These are phyloP conservation scores for Russula griseocarnosa DNA, from an alignment of 768 basidiomycete species.

Conservation along the genomic window DNA sequence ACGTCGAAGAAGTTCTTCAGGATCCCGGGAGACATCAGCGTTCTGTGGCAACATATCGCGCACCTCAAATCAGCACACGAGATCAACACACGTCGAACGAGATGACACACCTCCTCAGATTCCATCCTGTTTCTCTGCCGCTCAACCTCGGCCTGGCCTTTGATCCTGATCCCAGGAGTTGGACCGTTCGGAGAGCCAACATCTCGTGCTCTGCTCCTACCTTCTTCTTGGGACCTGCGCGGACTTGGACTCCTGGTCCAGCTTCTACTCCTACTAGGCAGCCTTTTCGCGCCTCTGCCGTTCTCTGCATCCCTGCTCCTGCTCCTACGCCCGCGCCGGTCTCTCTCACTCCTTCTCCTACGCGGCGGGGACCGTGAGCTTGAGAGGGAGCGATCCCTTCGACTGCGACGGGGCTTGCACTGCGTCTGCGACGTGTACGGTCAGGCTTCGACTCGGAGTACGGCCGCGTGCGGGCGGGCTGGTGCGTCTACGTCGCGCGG, in stretches of 20 bases:
- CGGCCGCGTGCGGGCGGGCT: constrained; percentile 30
- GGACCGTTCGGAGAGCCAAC: constrained; percentile 33
- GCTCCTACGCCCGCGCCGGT: constrained; percentile 18
- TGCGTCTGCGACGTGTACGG: constrained; percentile 43
- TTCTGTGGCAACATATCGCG: not conserved
- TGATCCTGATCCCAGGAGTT: constrained; percentile 63
- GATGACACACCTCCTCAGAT: constrained; percentile 31
- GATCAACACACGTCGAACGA: not conserved
- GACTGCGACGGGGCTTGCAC: constrained; percentile 38
- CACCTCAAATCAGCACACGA: not conserved
- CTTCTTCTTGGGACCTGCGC: constrained; percentile 23
- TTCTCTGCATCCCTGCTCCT: constrained; percentile 20
- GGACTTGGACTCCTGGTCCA: constrained; percentile 19
- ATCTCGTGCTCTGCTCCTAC: constrained; percentile 28
- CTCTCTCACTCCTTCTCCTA: constrained; percentile 16
- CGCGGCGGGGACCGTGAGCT: constrained; percentile 36
- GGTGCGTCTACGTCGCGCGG: constrained; percentile 35
- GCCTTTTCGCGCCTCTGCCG: constrained; percentile 9
- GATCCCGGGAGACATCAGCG: constrained; percentile 28
- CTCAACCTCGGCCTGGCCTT: constrained; percentile 63
- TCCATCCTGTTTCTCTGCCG: constrained; percentile 53
- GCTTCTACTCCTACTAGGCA: constrained; percentile 20
- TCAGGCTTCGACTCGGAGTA: constrained; percentile 39
- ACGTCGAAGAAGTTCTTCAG: constrained; percentile 54
- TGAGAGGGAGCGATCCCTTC: constrained; percentile 33